Base-by-base conservation (phyloP, 768 basidiomycete genomes). In the Rhodotorula graminis region DNA sequence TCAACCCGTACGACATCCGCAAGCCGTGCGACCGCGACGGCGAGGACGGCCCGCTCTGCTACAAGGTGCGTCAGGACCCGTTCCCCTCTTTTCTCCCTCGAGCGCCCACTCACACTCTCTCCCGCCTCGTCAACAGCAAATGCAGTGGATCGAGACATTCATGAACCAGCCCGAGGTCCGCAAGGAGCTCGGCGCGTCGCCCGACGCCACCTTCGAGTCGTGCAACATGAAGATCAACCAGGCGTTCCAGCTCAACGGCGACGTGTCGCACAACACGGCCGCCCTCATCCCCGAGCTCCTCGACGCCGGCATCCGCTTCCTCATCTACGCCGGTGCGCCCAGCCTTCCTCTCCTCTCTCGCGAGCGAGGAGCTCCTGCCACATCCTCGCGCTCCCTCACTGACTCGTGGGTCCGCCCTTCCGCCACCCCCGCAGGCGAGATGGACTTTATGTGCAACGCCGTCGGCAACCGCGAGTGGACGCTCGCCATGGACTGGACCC, bases 1-100 rank as follows among this genome's bases (percentile, higher is more conserved):
- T 89, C 61, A 98, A 97, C 82, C 88, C 91, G 16, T 98, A 97
- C 81, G 94, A 97, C 77, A 64, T 91, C 8, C 88, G 92, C 72
- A 82, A 80, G 67, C 84, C 83, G 73, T 96, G 94, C 79, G 88
- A 96, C 79, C 85, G 84, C 53, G 72, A 83, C 42, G 86, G 85
- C 77, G 89, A 93, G 71, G 89, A 80, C 68, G 83, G 83, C 61
- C 72, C 61, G 50, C 74, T 82, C 1, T 82, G 81, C 74, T 83
- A 83, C 79, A 72, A 62, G 42, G 58, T 57, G 19, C 56, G 23
- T 42, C 7, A 21, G 3, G n/a, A n/a, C n/a, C 18, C 47, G 10
- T 37, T 29, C 25, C 8, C 5, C 40, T 27, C 4, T 23, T 59
- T 12, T 3, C 14, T 27, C 25, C 1, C 40, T 15, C 33, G 37